Percentiles rank a stretch among this genome's conserved stretches.
These are phyloP conservation scores for Phytopythium ostracodes DNA, from an alignment of 352 stramenopile genomes.

Conservation along the genomic window DNA sequence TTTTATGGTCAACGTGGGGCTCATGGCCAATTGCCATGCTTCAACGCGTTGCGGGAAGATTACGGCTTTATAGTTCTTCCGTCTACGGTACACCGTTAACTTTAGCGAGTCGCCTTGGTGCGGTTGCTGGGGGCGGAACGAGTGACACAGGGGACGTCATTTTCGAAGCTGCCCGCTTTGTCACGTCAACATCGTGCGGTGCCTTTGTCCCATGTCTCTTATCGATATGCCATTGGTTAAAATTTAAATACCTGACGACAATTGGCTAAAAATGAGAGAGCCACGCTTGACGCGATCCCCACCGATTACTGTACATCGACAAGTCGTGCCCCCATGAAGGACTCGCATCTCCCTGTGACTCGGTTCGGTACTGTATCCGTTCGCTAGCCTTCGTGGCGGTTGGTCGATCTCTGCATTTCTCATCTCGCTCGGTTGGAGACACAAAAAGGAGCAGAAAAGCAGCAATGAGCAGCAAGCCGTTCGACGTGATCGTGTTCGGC, in stretches of 20 bases:
- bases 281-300: background rate
- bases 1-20: too few species aligned
- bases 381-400: background rate
- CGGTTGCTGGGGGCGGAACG: background rate
- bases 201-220: conserved; percentile 3
- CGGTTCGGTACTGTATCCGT: too few species aligned
- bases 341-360: too few species aligned
- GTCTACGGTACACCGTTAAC: background rate
- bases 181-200: conserved; percentile 17
- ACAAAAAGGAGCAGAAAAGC: too few species aligned
- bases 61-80: too few species aligned
- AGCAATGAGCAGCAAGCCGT: conserved; percentile 29
- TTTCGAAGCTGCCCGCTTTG: conserved; percentile 1
- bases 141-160: conserved; percentile 13
- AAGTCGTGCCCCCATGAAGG: too few species aligned
- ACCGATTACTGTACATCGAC: background rate
- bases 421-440: too few species aligned
- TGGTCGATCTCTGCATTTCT: background rate
- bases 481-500: conserved; percentile 81
- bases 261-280: conserved; percentile 11
- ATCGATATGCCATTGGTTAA: too few species aligned
- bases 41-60: too few species aligned
- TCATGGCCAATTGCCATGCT: too few species aligned
- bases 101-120: background rate
- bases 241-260: too few species aligned